Evolutionary conservation across 441 rosid species (phyloP).

Genomic region (Theobroma grandiflorum): DNA sequence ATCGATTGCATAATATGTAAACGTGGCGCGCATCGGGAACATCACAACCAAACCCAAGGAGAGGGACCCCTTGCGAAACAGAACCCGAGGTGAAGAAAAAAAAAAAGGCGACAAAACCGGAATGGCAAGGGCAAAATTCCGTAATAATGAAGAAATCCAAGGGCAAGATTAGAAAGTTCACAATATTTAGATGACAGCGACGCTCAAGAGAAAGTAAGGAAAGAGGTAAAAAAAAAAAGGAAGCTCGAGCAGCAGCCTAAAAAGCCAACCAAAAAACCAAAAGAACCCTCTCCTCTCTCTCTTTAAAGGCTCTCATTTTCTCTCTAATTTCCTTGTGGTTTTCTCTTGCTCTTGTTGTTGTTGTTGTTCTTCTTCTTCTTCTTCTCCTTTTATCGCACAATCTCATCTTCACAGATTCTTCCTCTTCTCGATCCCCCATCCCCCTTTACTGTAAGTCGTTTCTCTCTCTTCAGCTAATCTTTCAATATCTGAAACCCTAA

Average conservation of each 20-base stretch:
- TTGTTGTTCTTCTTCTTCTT: slow-evolving; percentile 31
- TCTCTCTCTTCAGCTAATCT: slow-evolving; percentile 27
- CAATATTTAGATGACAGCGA: slow-evolving; percentile 50
- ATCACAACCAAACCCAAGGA: slow-evolving; percentile 16
- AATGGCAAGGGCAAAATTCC: slow-evolving; percentile 1
- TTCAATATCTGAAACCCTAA: slow-evolving; percentile 36
- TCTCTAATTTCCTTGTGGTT: slow-evolving; percentile 25
- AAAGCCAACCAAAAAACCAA: slow-evolving; percentile 29
- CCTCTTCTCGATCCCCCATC: slow-evolving; percentile 35
- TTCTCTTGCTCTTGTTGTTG: slow-evolving; percentile 16
- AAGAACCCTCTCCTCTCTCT: slow-evolving; percentile 32
- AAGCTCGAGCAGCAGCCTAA: slow-evolving; percentile 38
- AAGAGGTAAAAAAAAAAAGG: not conserved
- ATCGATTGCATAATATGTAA: not conserved
- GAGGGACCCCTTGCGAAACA: slow-evolving; percentile 1
- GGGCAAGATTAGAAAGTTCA: slow-evolving; percentile 24
- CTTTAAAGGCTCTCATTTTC: slow-evolving; percentile 30
- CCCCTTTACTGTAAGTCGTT: slow-evolving; percentile 48
- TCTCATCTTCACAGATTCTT: slow-evolving; percentile 47
- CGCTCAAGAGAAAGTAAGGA: slow-evolving; percentile 21
- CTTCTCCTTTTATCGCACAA: slow-evolving; percentile 29
- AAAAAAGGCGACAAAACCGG: slow-evolving; percentile 12
- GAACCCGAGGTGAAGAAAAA: not conserved
- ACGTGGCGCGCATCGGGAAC: slow-evolving; percentile 20
- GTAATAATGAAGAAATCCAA: slow-evolving; percentile 24